Evolutionary conservation across 176 grass and related monocot genomes (phyloP).

Genomic region (Bothriochloa decipiens): DNA sequence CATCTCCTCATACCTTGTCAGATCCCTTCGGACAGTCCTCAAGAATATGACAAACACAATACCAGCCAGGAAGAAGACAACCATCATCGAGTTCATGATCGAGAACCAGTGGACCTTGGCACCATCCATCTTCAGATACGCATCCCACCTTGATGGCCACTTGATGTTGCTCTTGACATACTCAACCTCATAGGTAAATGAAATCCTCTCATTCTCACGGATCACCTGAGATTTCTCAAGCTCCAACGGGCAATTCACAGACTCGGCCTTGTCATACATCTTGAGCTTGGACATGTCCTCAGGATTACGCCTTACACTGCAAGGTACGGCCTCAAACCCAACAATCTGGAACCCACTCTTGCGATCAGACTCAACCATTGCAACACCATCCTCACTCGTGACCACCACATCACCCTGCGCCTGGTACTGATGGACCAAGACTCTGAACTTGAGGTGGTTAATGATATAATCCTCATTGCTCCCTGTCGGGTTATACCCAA

Average conservation of each 20-base stretch:
- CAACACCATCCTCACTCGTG: conserved; percentile 67
- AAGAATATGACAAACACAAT: conserved; percentile 89
- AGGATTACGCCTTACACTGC: conserved; percentile 67
- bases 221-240: conserved; percentile 70
- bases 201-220: conserved; percentile 62
- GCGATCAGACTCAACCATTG: conserved; percentile 58
- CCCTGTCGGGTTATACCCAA: conserved; percentile 64
- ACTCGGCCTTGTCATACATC: conserved; percentile 60
- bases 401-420: conserved; percentile 58
- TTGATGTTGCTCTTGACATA: conserved; percentile 77
- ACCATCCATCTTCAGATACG: conserved; percentile 77
- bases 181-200: conserved; percentile 78
- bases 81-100: conserved; percentile 90
- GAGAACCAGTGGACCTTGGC: conserved; percentile 90
- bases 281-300: conserved; percentile 57
- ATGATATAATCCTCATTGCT: conserved; percentile 73
- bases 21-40: conserved; percentile 75
- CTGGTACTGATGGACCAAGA: conserved; percentile 72
- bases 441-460: conserved; percentile 82
- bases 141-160: conserved; percentile 85
- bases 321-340: conserved; percentile 79
- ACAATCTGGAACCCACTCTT: conserved; percentile 79
- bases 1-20: conserved; percentile 82
- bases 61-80: conserved; percentile 82
- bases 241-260: conserved; percentile 56